phyloP scores from a whole-genome alignment of 805 yeast genomes.

The Kluyveromyces siamensis region DNA sequence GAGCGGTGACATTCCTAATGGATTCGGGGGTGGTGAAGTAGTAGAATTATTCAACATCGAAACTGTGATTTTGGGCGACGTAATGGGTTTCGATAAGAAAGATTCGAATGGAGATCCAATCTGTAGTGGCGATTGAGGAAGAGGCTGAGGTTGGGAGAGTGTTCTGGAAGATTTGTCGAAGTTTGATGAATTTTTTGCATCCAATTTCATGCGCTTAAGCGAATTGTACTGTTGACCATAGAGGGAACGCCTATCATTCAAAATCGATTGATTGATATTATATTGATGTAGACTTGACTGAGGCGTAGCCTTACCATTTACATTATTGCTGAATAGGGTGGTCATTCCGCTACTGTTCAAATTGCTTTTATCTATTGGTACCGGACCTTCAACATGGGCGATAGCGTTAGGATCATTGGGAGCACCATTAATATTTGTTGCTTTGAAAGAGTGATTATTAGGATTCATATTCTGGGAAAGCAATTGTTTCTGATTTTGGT shows the following conservation, averaged over 20 bases:
- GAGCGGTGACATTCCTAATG: constrained; percentile 3
- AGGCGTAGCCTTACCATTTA: background rate
- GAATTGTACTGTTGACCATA: constrained; percentile 12
- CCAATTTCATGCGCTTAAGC: constrained; percentile 6
- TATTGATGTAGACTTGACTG: background rate
- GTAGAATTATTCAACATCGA: constrained; percentile 5
- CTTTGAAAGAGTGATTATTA: background rate
- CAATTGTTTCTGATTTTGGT: constrained; percentile 18
- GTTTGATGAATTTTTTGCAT: background rate
- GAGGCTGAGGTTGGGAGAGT: background rate
- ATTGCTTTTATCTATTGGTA: background rate
- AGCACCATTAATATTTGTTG: constrained; percentile 1
- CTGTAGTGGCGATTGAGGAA: background rate
- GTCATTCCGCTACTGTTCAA: background rate
- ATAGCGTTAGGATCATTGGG: background rate
- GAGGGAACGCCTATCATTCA: background rate
- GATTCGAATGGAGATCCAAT: constrained; percentile 21
- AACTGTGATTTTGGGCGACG: constrained; percentile 13
- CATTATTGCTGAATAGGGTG: background rate
- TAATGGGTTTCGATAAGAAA: constrained; percentile 18
- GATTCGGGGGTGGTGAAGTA: constrained; percentile 2
- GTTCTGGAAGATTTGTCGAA: constrained; percentile 1
- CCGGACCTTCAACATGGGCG: background rate
- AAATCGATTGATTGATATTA: background rate
- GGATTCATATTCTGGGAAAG: constrained; percentile 3